Evolutionary conservation across 1,139 yeast genomes (phyloP), one percentile per base, ranked within the genome.

Genomic region (Taphrina wiesneri): DNA sequence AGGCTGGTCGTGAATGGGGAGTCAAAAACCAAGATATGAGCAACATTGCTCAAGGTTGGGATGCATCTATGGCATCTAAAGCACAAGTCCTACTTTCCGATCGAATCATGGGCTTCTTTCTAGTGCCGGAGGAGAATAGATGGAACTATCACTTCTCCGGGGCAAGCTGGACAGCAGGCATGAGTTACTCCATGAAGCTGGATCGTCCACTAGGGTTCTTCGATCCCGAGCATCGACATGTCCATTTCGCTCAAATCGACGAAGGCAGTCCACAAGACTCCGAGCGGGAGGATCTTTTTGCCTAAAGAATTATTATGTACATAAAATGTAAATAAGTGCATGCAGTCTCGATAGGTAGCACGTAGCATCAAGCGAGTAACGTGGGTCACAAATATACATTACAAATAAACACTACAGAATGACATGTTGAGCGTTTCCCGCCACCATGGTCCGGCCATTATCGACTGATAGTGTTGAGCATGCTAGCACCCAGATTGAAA

Each of bases 71-170:
- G 75, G 86, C 89, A 52, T 79, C 77, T 43, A 82, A 83, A 71
- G 83, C 87, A 7, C 97, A 91, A 73, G 75, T 93, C 69, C 77
- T 92, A 36, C 75, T 93, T 46, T 86, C 97, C 0, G 96, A 88
- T 69, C 81, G 86, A 67, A 82, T 90, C 64, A 81, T 83, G 74
- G 99, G 99, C 3, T 87, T 86, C 69, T 92, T 90, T 75, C 76
- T 90, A 77, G 96, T 91, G 0, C 99, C 99, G 0, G 87, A 85
- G 45, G 88, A 88, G 56, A 86, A 85, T 66, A 75, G 91, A 41
- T 93, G 99, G 99, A 93, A 93, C 75, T 91, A 88, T 74, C 83
- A 95, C 2, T 93, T 95, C 73, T 82, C 90, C 77, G 96, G 97
- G 2, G 87, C 96, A 1, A 83, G 88, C 13, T 95, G 96, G 87